These are phyloP conservation scores for Triticum timopheevii DNA, from an alignment of 176 grass and related monocot genomes.

Conservation along the genomic window DNA sequence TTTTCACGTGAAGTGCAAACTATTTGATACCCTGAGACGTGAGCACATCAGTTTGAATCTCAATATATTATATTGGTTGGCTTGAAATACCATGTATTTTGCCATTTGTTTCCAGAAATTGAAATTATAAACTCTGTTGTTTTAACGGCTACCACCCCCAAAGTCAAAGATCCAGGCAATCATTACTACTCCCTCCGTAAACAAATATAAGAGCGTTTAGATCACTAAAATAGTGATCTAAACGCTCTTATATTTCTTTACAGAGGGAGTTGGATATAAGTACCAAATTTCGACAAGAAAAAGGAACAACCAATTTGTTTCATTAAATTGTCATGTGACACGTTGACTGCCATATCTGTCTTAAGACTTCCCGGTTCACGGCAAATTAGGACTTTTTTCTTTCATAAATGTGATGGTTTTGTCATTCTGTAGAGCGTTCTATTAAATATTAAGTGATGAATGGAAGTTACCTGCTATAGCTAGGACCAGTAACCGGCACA, in stretches of 20 bases:
- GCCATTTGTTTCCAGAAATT: neutral
- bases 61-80: neutral
- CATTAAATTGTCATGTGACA: neutral
- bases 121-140: neutral
- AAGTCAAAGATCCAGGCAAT: neutral
- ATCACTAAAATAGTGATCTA: too few species aligned
- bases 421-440: neutral
- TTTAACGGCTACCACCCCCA: neutral
- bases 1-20: neutral
- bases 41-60: neutral
- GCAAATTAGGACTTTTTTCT: neutral
- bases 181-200: too few species aligned
- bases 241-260: too few species aligned
- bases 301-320: too few species aligned
- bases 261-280: too few species aligned
- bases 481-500: neutral
- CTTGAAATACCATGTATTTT: neutral
- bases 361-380: neutral
- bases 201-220: too few species aligned
- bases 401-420: neutral
- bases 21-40: neutral
- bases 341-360: neutral
- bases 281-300: too few species aligned
- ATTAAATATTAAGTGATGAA: constrained; percentile 9
- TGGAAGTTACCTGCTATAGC: neutral